phyloP scores from a whole-genome alignment of 441 rosid genomes.

The Jatropha podagrica region DNA sequence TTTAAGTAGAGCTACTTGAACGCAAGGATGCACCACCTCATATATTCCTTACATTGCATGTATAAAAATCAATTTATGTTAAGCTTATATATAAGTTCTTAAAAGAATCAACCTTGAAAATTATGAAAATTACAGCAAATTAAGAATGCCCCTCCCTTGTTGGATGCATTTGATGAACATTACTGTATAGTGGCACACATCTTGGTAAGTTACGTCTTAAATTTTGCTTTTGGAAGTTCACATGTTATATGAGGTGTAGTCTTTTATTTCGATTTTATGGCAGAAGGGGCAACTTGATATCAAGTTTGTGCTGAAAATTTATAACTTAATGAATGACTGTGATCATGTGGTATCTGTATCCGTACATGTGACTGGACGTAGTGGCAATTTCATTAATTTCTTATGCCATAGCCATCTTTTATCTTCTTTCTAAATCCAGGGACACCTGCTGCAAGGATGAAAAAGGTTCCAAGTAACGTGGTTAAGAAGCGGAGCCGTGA shows the following conservation, averaged over 20 bases:
- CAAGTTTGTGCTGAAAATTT: neutral
- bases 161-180: neutral
- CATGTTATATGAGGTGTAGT: neutral
- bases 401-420: neutral
- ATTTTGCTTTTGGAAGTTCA: neutral
- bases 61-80: too few relatives aligned
- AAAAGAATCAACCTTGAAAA: neutral
- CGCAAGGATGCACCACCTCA: too few relatives aligned
- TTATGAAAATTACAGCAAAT: neutral
- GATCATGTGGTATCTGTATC: neutral
- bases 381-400: neutral
- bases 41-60: neutral
- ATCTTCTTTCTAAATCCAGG: conserved; percentile 41
- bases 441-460: conserved; percentile 98
- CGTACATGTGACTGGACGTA: neutral
- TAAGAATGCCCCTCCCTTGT: neutral
- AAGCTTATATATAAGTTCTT: neutral
- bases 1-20: too few relatives aligned
- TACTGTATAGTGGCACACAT: neutral
- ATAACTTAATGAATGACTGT: neutral
- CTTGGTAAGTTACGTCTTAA: neutral
- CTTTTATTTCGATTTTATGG: neutral
- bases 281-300: neutral
- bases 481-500: conserved; percentile 94
- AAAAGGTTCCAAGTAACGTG: conserved; percentile 76